Evolutionary conservation across 768 basidiomycete genomes (phyloP).

Genomic region (Steccherinum ochraceum): DNA sequence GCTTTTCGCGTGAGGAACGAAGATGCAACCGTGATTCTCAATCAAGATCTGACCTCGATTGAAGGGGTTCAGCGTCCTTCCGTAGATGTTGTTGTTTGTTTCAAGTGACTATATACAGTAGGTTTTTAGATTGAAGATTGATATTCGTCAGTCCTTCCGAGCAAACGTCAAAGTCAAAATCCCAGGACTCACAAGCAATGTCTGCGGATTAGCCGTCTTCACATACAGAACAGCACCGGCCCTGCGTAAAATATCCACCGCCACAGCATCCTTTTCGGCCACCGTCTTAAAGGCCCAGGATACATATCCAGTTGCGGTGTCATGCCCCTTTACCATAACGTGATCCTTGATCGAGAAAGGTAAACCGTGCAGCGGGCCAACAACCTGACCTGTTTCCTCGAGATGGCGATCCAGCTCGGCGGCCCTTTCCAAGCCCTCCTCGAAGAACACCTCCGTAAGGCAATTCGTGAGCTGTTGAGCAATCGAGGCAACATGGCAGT

Average conservation of each 20-base stretch:
- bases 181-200: slow-evolving; percentile 34
- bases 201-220: slow-evolving; percentile 91
- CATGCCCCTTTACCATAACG: slow-evolving; percentile 51
- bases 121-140: slow-evolving; percentile 8
- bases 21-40: neutral
- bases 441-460: slow-evolving; percentile 79
- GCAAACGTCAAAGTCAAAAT: neutral
- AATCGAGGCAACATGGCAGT: slow-evolving; percentile 29
- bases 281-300: slow-evolving; percentile 63
- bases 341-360: slow-evolving; percentile 78
- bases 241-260: slow-evolving; percentile 37
- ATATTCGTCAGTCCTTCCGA: neutral
- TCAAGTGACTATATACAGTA: slow-evolving; percentile 36
- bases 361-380: slow-evolving; percentile 75
- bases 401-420: slow-evolving; percentile 62
- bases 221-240: slow-evolving; percentile 82
- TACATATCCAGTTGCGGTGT: slow-evolving; percentile 67
- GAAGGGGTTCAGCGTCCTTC: slow-evolving; percentile 38
- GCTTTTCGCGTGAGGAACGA: neutral
- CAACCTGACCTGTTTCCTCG: slow-evolving; percentile 45
- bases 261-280: slow-evolving; percentile 35
- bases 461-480: slow-evolving; percentile 72
- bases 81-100: slow-evolving; percentile 45
- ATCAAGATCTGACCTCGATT: slow-evolving; percentile 28
- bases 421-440: slow-evolving; percentile 56